Conservation (phyloP, 164 flowering plant species). For the Litsea cubeba region DNA sequence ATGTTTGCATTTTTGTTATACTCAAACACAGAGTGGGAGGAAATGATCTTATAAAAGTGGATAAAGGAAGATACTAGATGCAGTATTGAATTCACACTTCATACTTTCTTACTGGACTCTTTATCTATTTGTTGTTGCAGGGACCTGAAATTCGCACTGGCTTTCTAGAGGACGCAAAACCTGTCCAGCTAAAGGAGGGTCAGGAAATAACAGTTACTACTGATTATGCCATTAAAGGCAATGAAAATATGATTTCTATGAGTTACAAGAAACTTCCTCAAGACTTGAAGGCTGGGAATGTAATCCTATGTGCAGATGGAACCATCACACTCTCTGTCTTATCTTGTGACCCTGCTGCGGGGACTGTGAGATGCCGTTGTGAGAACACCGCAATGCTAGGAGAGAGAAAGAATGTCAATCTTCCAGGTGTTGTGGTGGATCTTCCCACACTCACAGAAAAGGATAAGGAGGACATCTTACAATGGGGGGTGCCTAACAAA, state of each 20-base stretch:
- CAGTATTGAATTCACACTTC: background rate
- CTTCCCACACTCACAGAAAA: slow-evolving; percentile 83
- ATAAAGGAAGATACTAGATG: too few species aligned
- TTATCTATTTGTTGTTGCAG: slow-evolving; percentile 28
- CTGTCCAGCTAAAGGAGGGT: slow-evolving; percentile 74
- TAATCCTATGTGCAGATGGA: slow-evolving; percentile 78
- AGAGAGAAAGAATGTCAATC: slow-evolving; percentile 82
- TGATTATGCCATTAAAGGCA: slow-evolving; percentile 68
- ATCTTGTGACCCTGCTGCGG: slow-evolving; percentile 57
- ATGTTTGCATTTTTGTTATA: background rate
- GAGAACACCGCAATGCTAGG: slow-evolving; percentile 70
- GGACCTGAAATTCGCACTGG: slow-evolving; percentile 92
- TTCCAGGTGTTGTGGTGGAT: slow-evolving; percentile 85
- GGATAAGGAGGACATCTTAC: slow-evolving; percentile 73
- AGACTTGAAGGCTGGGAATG: slow-evolving; percentile 73
- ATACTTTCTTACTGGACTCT: background rate
- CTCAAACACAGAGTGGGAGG: too few species aligned
- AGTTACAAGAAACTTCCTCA: slow-evolving; percentile 73
- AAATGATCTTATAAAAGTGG: too few species aligned
- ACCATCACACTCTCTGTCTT: slow-evolving; percentile 61
- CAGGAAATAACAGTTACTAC: slow-evolving; percentile 64
- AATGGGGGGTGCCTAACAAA: slow-evolving; percentile 81
- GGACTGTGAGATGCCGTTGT: slow-evolving; percentile 75
- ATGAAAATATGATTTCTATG: slow-evolving; percentile 55
- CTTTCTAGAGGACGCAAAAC: slow-evolving; percentile 63